A percentile compares a stretch with the other conserved stretches of the same genome.
These are phyloP conservation scores for Oldenlandia corymbosa DNA, from an alignment of 257 asterid genomes.

Conservation along the genomic window DNA sequence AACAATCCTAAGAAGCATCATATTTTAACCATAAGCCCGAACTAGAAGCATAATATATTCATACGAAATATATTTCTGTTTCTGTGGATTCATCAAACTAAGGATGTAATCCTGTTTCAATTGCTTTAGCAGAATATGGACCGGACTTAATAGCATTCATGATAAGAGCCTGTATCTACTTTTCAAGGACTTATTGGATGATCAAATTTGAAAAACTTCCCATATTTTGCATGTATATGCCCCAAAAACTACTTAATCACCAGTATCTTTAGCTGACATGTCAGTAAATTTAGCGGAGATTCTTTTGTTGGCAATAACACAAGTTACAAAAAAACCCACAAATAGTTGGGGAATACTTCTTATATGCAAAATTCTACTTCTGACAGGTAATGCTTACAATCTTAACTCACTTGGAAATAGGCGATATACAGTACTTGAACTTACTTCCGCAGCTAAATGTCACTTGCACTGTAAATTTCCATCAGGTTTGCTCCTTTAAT, in stretches of 20 bases:
- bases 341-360: no score
- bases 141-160: neutral
- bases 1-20: neutral
- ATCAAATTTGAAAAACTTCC: neutral
- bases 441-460: slow-evolving; percentile 80
- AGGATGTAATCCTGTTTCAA: neutral
- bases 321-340: neutral
- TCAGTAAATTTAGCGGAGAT: neutral
- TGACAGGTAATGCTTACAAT: slow-evolving; percentile 75
- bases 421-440: slow-evolving; percentile 63
- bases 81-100: neutral
- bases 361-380: no score
- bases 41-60: neutral
- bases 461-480: slow-evolving; percentile 80
- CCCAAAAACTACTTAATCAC: neutral
- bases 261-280: slow-evolving; percentile 1
- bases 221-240: neutral
- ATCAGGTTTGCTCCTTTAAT: slow-evolving; percentile 49
- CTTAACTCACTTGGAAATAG: slow-evolving; percentile 92
- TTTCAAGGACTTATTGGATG: neutral
- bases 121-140: neutral
- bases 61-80: neutral
- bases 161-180: no score
- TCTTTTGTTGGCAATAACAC: neutral
- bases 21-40: neutral